phyloP scores from a whole-genome alignment of 306 rosid species.

The Myrica gale region DNA sequence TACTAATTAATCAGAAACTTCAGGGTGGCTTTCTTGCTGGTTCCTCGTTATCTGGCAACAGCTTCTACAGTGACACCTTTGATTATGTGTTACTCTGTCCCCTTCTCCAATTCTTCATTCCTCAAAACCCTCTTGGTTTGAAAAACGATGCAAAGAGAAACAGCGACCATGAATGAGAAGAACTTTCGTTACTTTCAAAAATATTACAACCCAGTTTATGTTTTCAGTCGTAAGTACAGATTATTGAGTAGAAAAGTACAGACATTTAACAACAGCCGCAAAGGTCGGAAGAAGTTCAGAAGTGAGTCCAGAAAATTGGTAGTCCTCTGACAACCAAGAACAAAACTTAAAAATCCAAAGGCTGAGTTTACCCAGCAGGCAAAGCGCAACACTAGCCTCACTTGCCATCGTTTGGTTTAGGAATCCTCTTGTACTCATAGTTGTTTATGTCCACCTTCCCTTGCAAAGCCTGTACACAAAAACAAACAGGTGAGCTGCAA shows the following conservation, averaged over 20 bases:
- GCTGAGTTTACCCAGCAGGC: slow-evolving; percentile 5
- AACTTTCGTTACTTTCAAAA: not conserved
- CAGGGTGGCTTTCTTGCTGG: not conserved
- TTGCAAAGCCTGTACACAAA: slow-evolving; percentile 52
- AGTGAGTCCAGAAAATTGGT: not conserved
- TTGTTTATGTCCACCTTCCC: slow-evolving; percentile 69
- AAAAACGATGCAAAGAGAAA: not conserved
- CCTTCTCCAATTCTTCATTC: not conserved
- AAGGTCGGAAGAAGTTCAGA: not conserved
- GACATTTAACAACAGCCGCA: not conserved
- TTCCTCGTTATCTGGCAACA: not conserved
- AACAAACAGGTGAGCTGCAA: slow-evolving; percentile 22
- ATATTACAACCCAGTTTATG: not conserved
- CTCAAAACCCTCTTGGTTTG: not conserved
- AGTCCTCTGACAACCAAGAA: not conserved
- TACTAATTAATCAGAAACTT: not conserved
- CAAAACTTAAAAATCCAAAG: not conserved
- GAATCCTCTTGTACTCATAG: slow-evolving; percentile 72
- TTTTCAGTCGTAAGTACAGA: not conserved
- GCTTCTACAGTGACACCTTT: too few species aligned
- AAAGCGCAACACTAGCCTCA: slow-evolving; percentile 23
- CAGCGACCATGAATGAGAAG: not conserved
- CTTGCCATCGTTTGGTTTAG: slow-evolving; percentile 56
- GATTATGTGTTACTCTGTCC: too few species aligned
- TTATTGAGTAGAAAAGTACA: not conserved